Conservation (phyloP, 306 rosid species). For the Cyamopsis tetragonoloba region DNA sequence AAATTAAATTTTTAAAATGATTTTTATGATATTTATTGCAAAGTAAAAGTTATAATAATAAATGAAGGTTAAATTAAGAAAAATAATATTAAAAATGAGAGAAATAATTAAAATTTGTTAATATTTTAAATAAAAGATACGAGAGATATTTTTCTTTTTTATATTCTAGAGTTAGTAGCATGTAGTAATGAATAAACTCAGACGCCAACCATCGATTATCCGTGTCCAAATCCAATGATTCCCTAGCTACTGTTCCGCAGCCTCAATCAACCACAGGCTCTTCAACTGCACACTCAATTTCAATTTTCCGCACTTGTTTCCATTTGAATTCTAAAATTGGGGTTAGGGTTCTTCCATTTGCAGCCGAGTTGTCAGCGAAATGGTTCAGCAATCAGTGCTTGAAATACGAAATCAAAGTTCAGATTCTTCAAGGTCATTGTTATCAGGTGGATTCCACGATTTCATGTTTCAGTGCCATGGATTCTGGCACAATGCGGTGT, state of each 20-base stretch:
- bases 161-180: too few species aligned
- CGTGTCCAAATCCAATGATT: background rate
- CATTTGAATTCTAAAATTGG: background rate
- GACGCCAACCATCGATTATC: background rate
- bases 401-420: conserved; percentile 23
- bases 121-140: too few species aligned
- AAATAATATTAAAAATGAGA: too few species aligned
- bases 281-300: background rate
- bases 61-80: too few species aligned
- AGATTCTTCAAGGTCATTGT: conserved; percentile 26
- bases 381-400: conserved; percentile 39
- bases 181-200: too few species aligned
- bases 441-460: conserved; percentile 37
- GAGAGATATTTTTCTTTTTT: too few species aligned
- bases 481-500: conserved; percentile 34
- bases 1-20: too few species aligned
- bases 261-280: background rate
- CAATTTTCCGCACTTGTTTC: background rate
- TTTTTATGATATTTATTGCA: too few species aligned
- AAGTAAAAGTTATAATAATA: too few species aligned
- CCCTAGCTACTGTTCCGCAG: background rate
- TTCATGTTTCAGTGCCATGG: conserved; percentile 64
- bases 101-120: too few species aligned
- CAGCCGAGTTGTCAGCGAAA: conserved; percentile 6
- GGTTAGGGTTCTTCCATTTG: conserved; percentile 41